Evolutionary conservation across 1,284 basidiomycete species (phyloP).

Genomic region (Heliocybe sulcata): DNA sequence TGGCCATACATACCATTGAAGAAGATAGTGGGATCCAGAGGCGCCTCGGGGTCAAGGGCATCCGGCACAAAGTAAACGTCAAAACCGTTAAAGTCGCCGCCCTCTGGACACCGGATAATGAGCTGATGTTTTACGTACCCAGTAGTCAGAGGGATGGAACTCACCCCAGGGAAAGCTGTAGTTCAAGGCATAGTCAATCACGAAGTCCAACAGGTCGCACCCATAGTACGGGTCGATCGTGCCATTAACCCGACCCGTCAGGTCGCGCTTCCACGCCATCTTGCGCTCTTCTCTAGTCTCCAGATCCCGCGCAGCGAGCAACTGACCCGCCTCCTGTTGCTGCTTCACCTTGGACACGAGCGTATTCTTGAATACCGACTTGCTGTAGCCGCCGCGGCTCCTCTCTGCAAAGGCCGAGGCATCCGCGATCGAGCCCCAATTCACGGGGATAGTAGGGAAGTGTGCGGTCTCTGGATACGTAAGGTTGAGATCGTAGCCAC

Average conservation of each 20-base stretch:
- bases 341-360: conserved; percentile 4
- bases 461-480: conserved; percentile 59
- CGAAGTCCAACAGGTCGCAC: conserved; percentile 44
- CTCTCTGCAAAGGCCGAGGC: not conserved
- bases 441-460: conserved; percentile 31
- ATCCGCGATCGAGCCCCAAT: not conserved
- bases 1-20: conserved; percentile 38
- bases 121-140: not conserved
- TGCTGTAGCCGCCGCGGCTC: not conserved
- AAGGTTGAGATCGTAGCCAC: conserved; percentile 59
- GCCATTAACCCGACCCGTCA: conserved; percentile 34
- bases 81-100: conserved; percentile 6
- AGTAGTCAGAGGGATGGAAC: conserved; percentile 19
- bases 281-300: conserved; percentile 2
- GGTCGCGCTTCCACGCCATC: conserved; percentile 33
- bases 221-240: conserved; percentile 55
- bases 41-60: conserved; percentile 38
- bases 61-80: conserved; percentile 45
- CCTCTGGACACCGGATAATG: conserved; percentile 6
- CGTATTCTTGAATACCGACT: conserved; percentile 4
- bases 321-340: conserved; percentile 9
- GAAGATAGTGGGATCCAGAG: conserved; percentile 42
- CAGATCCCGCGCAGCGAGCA: conserved; percentile 3
- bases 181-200: conserved; percentile 54
- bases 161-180: conserved; percentile 62